phyloP scores from a whole-genome alignment of 768 basidiomycete genomes.

The Floccularia luteovirens region DNA sequence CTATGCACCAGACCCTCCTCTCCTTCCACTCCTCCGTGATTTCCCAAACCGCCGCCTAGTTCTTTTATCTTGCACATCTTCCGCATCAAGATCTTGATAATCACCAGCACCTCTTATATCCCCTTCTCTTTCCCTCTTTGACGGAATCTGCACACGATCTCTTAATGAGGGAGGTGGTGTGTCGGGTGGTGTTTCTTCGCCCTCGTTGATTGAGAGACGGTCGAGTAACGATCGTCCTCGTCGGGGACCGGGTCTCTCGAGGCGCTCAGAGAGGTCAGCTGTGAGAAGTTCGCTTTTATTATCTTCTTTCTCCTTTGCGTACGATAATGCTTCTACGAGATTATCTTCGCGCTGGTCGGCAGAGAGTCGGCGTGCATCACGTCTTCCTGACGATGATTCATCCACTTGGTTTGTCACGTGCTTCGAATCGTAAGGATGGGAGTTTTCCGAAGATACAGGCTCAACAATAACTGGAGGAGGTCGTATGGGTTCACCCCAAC shows the following conservation, averaged over 20 bases:
- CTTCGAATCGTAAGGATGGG: too few species aligned
- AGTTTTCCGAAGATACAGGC: too few species aligned
- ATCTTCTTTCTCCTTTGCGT: slow-evolving; percentile 2
- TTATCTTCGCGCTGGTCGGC: too few species aligned
- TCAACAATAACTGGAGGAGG: too few species aligned
- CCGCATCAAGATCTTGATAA: slow-evolving; percentile 17
- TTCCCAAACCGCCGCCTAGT: slow-evolving; percentile 19
- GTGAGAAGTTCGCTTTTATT: neutral
- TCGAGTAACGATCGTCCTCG: slow-evolving; percentile 22
- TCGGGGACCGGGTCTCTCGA: slow-evolving; percentile 6
- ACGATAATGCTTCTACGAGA: too few species aligned
- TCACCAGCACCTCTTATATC: slow-evolving; percentile 10
- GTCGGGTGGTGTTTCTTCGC: slow-evolving; percentile 8
- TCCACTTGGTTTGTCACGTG: too few species aligned
- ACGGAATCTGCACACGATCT: slow-evolving; percentile 29
- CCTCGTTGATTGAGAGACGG: slow-evolving; percentile 20
- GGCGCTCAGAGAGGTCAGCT: slow-evolving; percentile 8
- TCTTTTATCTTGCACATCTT: slow-evolving; percentile 20
- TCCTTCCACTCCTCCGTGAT: slow-evolving; percentile 15
- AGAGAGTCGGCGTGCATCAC: too few species aligned
- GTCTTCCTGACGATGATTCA: too few species aligned
- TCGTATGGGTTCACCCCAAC: too few species aligned
- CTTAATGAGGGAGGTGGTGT: slow-evolving; percentile 19
- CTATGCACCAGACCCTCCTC: slow-evolving; percentile 7
- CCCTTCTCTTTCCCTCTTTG: slow-evolving; percentile 32